phyloP scores from a whole-genome alignment of 495 filamentous ascomycete species.

The Acidomyces sp. region DNA sequence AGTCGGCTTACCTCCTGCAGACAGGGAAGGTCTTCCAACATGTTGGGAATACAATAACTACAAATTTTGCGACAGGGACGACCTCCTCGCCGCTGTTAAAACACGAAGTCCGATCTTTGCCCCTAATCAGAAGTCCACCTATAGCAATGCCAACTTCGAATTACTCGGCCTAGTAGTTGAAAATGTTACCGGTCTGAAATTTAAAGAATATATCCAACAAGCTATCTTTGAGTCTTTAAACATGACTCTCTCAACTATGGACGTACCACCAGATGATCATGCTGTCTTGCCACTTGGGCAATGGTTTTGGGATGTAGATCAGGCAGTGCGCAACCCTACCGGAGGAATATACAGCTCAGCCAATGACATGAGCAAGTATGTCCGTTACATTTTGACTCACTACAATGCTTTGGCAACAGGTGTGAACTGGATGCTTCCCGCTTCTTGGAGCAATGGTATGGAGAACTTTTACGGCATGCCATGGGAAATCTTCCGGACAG shows the following conservation, averaged over 20 bases:
- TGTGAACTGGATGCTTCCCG: slow-evolving; percentile 25
- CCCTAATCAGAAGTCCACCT: slow-evolving; percentile 26
- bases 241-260: slow-evolving; percentile 22
- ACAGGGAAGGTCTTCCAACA: slow-evolving; percentile 15
- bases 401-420: slow-evolving; percentile 27
- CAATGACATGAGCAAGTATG: slow-evolving; percentile 22
- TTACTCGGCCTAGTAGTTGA: slow-evolving; percentile 26
- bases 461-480: slow-evolving; percentile 28
- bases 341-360: slow-evolving; percentile 27
- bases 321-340: slow-evolving; percentile 24
- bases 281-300: slow-evolving; percentile 24
- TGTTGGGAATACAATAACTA: slow-evolving; percentile 22
- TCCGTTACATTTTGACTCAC: slow-evolving; percentile 27
- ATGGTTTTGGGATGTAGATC: slow-evolving; percentile 26
- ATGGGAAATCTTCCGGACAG: slow-evolving; percentile 28
- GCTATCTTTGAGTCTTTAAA: slow-evolving; percentile 25
- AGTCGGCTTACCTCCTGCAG: slow-evolving; percentile 23
- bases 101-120: slow-evolving; percentile 23
- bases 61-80: slow-evolving; percentile 8
- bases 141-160: slow-evolving; percentile 26
- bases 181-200: slow-evolving; percentile 22
- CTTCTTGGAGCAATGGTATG: slow-evolving; percentile 16
- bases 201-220: slow-evolving; percentile 22
- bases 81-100: slow-evolving; percentile 18
- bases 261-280: slow-evolving; percentile 21